Conservation (phyloP, 176 grass and related monocot species). For the Carex pumila region DNA sequence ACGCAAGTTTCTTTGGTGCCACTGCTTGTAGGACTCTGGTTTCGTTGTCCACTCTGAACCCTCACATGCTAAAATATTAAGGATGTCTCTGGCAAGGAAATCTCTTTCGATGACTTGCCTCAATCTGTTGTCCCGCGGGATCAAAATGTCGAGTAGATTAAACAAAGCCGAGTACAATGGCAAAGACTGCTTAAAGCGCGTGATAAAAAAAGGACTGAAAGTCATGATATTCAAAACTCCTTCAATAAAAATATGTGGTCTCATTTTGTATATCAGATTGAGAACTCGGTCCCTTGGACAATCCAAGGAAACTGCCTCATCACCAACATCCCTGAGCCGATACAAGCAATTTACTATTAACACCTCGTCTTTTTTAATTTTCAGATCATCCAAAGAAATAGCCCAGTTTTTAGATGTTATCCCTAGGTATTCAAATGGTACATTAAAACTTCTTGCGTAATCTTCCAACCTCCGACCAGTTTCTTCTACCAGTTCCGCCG, state of each 20-base stretch:
- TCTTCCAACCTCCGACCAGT: conserved; percentile 32
- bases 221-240: conserved; percentile 24
- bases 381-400: background rate
- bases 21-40: conserved; percentile 33
- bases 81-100: background rate
- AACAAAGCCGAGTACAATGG: conserved; percentile 3
- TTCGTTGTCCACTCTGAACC: conserved; percentile 24
- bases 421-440: conserved; percentile 47
- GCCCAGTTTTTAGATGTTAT: conserved; percentile 46
- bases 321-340: background rate
- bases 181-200: conserved; percentile 26
- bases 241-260: conserved; percentile 30
- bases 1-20: conserved; percentile 25
- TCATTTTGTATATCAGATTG: conserved; percentile 26
- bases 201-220: conserved; percentile 35
- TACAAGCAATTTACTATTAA: background rate
- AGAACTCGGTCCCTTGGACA: conserved; percentile 36
- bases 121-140: conserved; percentile 20
- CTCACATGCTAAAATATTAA: conserved; percentile 30
- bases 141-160: conserved; percentile 6
- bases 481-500: conserved; percentile 19
- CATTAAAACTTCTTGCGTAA: conserved; percentile 51
- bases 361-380: background rate
- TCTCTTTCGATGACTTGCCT: conserved; percentile 17
- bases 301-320: conserved; percentile 7